Percentiles rank a stretch among this genome's conserved stretches.
phyloP scores from a whole-genome alignment of 164 flowering plant species.

The Magnolia changhungtana region DNA sequence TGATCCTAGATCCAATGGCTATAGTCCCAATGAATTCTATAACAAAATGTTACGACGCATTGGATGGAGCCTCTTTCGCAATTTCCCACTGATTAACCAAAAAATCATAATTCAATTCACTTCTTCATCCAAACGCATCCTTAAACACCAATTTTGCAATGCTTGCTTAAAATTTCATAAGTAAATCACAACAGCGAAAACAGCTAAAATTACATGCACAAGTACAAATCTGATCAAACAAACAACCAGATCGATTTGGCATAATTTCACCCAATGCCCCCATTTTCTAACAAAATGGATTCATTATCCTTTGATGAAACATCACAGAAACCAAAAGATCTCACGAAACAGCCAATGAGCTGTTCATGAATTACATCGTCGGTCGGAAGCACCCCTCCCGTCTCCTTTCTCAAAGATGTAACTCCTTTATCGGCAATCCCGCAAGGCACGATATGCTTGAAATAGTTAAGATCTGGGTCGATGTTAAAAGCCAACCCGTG shows the following conservation, averaged over 20 bases:
- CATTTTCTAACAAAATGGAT: slow-evolving; percentile 8
- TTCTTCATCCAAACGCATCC: not conserved
- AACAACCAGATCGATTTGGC: not conserved
- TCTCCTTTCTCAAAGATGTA: slow-evolving; percentile 80
- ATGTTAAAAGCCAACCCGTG: slow-evolving; percentile 95
- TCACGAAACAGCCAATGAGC: slow-evolving; percentile 69
- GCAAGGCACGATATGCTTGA: slow-evolving; percentile 90
- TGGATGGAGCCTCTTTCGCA: not conserved
- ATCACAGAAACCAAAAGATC: slow-evolving; percentile 41
- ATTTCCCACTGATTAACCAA: not conserved
- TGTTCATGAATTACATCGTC: slow-evolving; percentile 79
- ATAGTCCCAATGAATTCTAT: no score
- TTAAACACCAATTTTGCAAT: not conserved
- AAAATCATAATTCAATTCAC: not conserved
- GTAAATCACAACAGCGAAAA: not conserved
- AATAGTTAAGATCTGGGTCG: slow-evolving; percentile 79
- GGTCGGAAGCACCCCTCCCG: slow-evolving; percentile 46
- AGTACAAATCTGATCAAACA: not conserved
- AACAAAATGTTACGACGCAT: not conserved
- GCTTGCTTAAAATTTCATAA: not conserved
- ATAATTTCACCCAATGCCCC: not conserved
- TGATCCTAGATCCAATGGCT: not conserved
- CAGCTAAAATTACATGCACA: slow-evolving; percentile 1
- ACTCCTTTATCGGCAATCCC: slow-evolving; percentile 87
- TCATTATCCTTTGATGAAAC: slow-evolving; percentile 45